Conservation (phyloP, 345 rosid genomes). For the Eucalyptus brandiana region DNA sequence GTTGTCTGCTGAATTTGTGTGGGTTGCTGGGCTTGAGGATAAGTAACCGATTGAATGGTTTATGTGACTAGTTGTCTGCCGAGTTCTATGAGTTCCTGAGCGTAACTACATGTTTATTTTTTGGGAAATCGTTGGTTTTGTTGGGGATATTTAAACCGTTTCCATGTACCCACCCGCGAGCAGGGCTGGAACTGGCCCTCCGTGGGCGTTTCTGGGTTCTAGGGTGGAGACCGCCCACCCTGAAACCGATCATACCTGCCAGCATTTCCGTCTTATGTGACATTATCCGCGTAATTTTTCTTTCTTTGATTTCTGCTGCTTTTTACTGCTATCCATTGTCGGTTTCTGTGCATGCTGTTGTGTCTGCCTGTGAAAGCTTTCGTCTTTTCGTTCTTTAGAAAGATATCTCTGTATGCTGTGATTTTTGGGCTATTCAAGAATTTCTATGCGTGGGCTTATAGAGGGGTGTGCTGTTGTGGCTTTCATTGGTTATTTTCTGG, state of each 20-base stretch:
- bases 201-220: background rate
- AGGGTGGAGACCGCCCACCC: too few relatives aligned
- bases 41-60: fast-evolving
- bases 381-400: background rate
- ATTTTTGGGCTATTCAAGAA: background rate
- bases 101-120: background rate
- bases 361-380: background rate
- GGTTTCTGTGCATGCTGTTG: background rate
- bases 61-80: background rate
- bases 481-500: background rate
- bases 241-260: background rate
- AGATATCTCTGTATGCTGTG: background rate
- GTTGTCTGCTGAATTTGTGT: background rate
- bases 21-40: background rate
- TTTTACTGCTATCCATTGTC: background rate
- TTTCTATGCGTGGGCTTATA: background rate
- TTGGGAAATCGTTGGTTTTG: background rate
- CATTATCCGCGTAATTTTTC: background rate
- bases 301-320: background rate
- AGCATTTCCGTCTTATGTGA: background rate
- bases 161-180: fast-evolving
- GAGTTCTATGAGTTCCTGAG: background rate
- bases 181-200: background rate
- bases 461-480: background rate
- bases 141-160: background rate